Percentiles rank a stretch among this genome's conserved stretches.
Conservation (phyloP, 495 filamentous ascomycete species). For the Tuber melanosporum region DNA sequence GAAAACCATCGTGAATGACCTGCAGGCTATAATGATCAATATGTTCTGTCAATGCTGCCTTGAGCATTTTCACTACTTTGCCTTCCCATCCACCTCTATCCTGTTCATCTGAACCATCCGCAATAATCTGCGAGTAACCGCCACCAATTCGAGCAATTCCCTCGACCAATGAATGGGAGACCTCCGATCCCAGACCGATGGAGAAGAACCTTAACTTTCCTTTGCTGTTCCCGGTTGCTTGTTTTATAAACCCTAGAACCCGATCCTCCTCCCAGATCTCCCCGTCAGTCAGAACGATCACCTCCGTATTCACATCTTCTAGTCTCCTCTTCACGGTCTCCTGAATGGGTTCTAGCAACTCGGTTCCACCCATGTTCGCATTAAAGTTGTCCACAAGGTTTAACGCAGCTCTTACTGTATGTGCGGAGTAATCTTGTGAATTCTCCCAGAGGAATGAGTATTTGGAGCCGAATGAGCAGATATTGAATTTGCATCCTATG, state of each 20-base stretch:
- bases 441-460: conserved; percentile 54
- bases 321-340: conserved; percentile 47
- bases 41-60: conserved; percentile 57
- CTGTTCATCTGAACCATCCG: conserved; percentile 14
- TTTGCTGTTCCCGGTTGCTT: background rate
- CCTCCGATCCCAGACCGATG: conserved; percentile 56
- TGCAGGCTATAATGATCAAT: conserved; percentile 55
- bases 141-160: conserved; percentile 59
- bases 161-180: conserved; percentile 59
- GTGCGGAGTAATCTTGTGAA: conserved; percentile 51
- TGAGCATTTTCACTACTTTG: conserved; percentile 63
- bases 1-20: conserved; percentile 34
- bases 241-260: conserved; percentile 46
- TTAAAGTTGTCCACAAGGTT: conserved; percentile 47
- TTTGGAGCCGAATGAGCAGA: conserved; percentile 58
- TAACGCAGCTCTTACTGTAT: conserved; percentile 50
- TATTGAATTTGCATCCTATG: conserved; percentile 62
- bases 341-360: conserved; percentile 53
- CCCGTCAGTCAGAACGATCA: conserved; percentile 65
- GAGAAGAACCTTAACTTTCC: conserved; percentile 52
- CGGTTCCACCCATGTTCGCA: conserved; percentile 57
- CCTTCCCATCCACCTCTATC: conserved; percentile 48
- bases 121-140: conserved; percentile 58
- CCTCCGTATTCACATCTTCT: conserved; percentile 46
- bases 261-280: conserved; percentile 53